Evolutionary conservation across 2,329 filamentous ascomycete genomes (phyloP).

Genomic region (Pseudogymnoascus sp.): DNA sequence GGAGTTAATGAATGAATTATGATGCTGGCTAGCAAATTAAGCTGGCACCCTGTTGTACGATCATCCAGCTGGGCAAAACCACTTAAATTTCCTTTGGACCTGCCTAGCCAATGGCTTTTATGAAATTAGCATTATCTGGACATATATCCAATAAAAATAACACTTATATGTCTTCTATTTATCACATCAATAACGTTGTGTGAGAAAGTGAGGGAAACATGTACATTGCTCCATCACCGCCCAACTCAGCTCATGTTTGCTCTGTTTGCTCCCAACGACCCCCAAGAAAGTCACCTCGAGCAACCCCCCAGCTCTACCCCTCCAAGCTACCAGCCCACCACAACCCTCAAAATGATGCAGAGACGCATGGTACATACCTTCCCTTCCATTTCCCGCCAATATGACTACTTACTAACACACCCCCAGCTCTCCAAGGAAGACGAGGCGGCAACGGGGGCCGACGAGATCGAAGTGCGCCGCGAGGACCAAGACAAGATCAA

Average conservation of each 20-base stretch:
- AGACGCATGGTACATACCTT: conserved; percentile 49
- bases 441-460: conserved; percentile 63
- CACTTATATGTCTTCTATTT: neutral
- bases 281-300: neutral
- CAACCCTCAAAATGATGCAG: conserved; percentile 42
- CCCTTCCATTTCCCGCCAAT: no score
- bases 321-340: neutral
- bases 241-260: neutral
- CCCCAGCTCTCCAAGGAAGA: conserved; percentile 85
- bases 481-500: conserved; percentile 99
- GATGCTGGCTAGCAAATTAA: neutral
- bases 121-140: neutral
- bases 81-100: neutral
- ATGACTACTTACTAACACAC: neutral
- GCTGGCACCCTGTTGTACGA: neutral
- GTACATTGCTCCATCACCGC: neutral
- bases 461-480: conserved; percentile 88
- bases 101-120: neutral
- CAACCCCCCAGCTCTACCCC: neutral
- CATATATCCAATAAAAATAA: neutral
- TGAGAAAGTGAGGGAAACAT: neutral
- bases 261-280: neutral
- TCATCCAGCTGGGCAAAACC: neutral
- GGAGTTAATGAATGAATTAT: neutral
- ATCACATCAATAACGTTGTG: neutral